A percentile compares a stretch with the other conserved stretches of the same genome.
Evolutionary conservation across 2,329 filamentous ascomycete species (phyloP).

Genomic region (Colletotrichum gigasporum): DNA sequence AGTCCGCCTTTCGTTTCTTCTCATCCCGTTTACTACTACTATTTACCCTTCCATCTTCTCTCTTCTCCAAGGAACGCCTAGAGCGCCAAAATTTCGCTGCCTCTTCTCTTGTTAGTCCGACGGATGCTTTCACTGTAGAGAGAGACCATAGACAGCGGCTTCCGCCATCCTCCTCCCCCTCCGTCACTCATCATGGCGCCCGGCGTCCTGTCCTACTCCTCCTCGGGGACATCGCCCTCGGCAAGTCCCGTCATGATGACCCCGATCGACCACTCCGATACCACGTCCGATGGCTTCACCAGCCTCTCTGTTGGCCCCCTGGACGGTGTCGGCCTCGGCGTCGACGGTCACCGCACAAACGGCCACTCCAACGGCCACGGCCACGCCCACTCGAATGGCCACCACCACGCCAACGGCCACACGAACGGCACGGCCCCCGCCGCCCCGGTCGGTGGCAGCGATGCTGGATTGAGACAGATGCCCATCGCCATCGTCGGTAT

Average conservation of each 20-base stretch:
- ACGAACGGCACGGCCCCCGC: constrained; percentile 17
- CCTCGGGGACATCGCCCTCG: constrained; percentile 32
- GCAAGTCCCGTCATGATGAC: constrained; percentile 33
- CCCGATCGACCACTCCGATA: constrained; percentile 31
- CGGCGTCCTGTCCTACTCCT: constrained; percentile 32
- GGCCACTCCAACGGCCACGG: constrained; percentile 33
- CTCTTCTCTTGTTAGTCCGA: constrained; percentile 24
- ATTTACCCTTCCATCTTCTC: not conserved
- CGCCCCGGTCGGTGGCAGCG: constrained; percentile 27
- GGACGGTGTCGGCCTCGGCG: constrained; percentile 27
- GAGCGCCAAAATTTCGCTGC: constrained; percentile 28
- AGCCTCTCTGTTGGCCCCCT: constrained; percentile 30
- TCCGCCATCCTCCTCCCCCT: constrained; percentile 19
- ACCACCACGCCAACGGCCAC: constrained; percentile 29
- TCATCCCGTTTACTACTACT: not conserved
- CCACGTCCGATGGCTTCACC: constrained; percentile 31
- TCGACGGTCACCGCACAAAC: constrained; percentile 21
- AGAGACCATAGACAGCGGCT: constrained; percentile 19
- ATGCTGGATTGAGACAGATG: constrained; percentile 39
- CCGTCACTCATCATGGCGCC: constrained; percentile 31
- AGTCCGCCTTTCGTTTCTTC: constrained; percentile 27
- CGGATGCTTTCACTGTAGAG: constrained; percentile 28
- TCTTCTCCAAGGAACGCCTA: constrained; percentile 18
- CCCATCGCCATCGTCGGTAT: constrained; percentile 59
- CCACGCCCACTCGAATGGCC: constrained; percentile 29